Evolutionary conservation across 1,139 yeast species (phyloP), one percentile per base, ranked within the genome.

Genomic region (Blastobotrys illinoisensis): DNA sequence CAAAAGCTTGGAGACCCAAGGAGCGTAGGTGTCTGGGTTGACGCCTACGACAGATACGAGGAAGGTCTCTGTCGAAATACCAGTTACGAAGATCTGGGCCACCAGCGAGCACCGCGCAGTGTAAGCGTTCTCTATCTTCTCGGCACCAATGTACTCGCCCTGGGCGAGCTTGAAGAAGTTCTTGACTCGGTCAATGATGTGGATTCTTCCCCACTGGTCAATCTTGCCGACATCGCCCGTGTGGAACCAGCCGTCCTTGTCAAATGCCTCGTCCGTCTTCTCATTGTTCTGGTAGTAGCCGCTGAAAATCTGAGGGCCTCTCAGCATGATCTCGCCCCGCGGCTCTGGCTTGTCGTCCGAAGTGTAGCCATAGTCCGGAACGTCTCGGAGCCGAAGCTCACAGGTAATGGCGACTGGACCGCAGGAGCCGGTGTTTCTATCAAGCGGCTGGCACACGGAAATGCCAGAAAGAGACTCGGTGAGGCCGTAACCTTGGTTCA

Each of bases 191-290:
- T 86, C 95, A 62, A 95, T 87, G 61, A 95, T 79, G 67, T 79
- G 82, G 67, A 95, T 76, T 57, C 83, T 83, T 63, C 99, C 99
- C 61, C 78, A 79, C 21, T 82, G 61, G 48, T 93, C 80, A 96
- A 97, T 90, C 75, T 89, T 93, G 67, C 93, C 97, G 71, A 95
- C 89, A 73, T 95, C 99, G 71, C 99, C 99, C 48, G 99, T 93
- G 69, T 78, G 81, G 77, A 95, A 95, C 97, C 98, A 95, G 28
- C 93, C 95, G 60, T 90, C 97, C 54, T 79, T 77, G 49, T 88
- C 83, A 16, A 83, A 65, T 2, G 81, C 76, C 52, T 77, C 78
- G 16, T 64, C 67, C 1, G 87, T 82, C 59, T 79, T 84, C 46
- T 75, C 74, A 9, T 76, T 76, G 61, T 82, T 80, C 64, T 83